Evolutionary conservation across 2,329 filamentous ascomycete genomes (phyloP).

Genomic region (Didymella glomerata): DNA sequence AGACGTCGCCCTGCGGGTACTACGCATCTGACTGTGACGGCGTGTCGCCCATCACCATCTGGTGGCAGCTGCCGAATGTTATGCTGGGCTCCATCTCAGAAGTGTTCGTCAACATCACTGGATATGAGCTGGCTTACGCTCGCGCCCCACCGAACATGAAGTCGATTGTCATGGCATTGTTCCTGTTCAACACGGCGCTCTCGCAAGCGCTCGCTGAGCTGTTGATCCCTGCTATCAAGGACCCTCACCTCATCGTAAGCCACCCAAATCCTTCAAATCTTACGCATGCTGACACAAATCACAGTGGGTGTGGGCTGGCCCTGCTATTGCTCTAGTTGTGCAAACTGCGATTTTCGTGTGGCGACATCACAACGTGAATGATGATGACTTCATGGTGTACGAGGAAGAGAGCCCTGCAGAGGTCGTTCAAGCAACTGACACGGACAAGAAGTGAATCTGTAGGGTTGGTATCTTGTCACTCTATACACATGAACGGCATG

Average conservation of each 20-base stretch:
- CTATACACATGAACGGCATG: too few relatives aligned
- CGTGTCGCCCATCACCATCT: constrained; percentile 54
- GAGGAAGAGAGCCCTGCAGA: constrained; percentile 12
- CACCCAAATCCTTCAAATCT: accelerated
- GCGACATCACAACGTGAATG: constrained; percentile 57
- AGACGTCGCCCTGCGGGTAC: constrained; percentile 56
- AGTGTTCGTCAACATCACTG: constrained; percentile 55
- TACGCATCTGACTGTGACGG: constrained; percentile 52
- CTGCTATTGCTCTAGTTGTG: constrained; percentile 58
- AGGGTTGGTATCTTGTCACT: too few relatives aligned
- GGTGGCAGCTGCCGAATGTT: constrained; percentile 54
- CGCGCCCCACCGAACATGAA: constrained; percentile 55
- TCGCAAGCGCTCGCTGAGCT: constrained; percentile 54
- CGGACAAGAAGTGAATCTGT: constrained; percentile 6
- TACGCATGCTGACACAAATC: neutral
- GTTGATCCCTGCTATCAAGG: constrained; percentile 55
- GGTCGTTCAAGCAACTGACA: constrained; percentile 5
- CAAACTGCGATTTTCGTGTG: constrained; percentile 61
- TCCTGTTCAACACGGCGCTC: constrained; percentile 54
- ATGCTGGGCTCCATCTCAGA: constrained; percentile 41
- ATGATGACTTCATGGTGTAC: constrained; percentile 56
- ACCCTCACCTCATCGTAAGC: constrained; percentile 56
- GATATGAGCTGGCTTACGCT: constrained; percentile 57
- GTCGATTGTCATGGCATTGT: constrained; percentile 53
- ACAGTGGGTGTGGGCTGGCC: constrained; percentile 59